phyloP scores from a whole-genome alignment of 1,139 yeast species.

The Geotrichum histeridarum region DNA sequence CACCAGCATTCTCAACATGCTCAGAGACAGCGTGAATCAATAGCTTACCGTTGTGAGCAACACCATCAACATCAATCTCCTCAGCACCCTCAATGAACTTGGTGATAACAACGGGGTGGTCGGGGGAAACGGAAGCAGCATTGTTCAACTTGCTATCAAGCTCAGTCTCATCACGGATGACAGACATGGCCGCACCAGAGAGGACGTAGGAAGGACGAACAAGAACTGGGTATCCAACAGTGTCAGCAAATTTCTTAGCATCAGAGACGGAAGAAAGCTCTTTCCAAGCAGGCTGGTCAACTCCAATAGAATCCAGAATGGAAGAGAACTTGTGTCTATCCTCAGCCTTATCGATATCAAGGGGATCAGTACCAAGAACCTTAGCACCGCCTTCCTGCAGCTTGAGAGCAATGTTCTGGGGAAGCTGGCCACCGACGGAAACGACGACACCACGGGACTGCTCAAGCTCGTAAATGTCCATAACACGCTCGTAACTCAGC shows the following conservation, averaged over 20 bases:
- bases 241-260: conserved; percentile 88
- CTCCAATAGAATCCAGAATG: conserved; percentile 94
- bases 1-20: conserved; percentile 99
- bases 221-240: conserved; percentile 88
- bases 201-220: conserved; percentile 97
- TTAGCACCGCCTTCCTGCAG: conserved; percentile 92
- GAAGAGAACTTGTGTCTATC: conserved; percentile 96
- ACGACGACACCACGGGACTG: conserved; percentile 88
- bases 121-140: conserved; percentile 96
- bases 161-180: conserved; percentile 86
- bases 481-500: conserved; percentile 87
- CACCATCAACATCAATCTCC: conserved; percentile 99
- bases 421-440: conserved; percentile 98
- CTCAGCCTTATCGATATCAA: conserved; percentile 97
- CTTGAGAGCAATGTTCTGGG: conserved; percentile 91
- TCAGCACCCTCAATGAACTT: conserved; percentile 96
- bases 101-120: conserved; percentile 95
- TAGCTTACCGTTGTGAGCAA: conserved; percentile 89
- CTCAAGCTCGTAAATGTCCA: conserved; percentile 93
- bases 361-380: conserved; percentile 95
- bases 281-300: conserved; percentile 99
- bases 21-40: conserved; percentile 97
- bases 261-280: conserved; percentile 91
- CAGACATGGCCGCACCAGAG: conserved; percentile 99
- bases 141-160: conserved; percentile 82